A percentile compares a stretch with the other conserved stretches of the same genome.
Evolutionary conservation across 2,329 filamentous ascomycete species (phyloP).

Genomic region (Fusarium armeniacum): DNA sequence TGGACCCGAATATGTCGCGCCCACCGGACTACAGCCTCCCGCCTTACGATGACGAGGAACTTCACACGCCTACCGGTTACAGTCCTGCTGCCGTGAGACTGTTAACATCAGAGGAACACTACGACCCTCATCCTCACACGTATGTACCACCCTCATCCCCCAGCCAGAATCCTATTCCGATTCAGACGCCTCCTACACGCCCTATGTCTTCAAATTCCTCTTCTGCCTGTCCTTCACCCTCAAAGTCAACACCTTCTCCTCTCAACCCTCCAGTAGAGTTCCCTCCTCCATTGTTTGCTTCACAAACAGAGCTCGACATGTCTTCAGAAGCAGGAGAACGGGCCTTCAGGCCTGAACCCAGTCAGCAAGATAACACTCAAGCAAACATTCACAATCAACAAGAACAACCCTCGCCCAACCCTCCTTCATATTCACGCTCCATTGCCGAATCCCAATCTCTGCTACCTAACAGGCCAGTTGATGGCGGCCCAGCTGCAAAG

Average conservation of each 20-base stretch:
- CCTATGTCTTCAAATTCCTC: conserved; percentile 13
- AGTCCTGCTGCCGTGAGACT: conserved; percentile 70
- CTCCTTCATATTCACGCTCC: conserved; percentile 29
- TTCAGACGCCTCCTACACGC: conserved; percentile 14
- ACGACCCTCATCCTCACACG: conserved; percentile 63
- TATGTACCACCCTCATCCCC: conserved; percentile 62
- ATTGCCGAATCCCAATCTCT: conserved; percentile 28
- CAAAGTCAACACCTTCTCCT: conserved; percentile 32
- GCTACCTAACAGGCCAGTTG: conserved; percentile 37
- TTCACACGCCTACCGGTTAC: conserved; percentile 61
- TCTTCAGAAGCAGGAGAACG: conserved; percentile 22
- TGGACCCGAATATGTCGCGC: conserved; percentile 66
- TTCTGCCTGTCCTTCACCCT: conserved; percentile 22
- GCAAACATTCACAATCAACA: conserved; percentile 11
- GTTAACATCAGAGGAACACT: conserved; percentile 73
- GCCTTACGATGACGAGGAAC: conserved; percentile 67
- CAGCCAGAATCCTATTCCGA: conserved; percentile 24
- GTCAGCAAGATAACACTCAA: conserved; percentile 22
- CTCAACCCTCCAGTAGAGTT: conserved; percentile 36
- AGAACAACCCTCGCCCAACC: conserved; percentile 21
- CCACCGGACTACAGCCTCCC: conserved; percentile 71
- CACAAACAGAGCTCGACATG: conserved; percentile 22
- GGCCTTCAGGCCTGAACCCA: conserved; percentile 12
- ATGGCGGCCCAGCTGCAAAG: conserved; percentile 61
- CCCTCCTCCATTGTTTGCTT: conserved; percentile 28